phyloP scores from a whole-genome alignment of 202 grass and related monocot species.

The Carex arenaria region DNA sequence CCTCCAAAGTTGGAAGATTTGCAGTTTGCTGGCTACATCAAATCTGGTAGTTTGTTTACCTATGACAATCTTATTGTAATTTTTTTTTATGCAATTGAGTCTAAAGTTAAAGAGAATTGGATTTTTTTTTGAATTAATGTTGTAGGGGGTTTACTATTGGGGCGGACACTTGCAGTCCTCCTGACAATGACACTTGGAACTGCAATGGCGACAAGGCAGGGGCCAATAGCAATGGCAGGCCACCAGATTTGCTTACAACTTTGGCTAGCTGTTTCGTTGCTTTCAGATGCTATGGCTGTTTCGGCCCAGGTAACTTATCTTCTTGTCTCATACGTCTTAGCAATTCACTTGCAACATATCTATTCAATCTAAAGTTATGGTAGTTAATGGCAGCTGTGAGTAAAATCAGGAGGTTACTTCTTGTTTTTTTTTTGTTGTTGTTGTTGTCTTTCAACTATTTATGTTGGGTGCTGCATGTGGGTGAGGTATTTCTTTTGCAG shows the following conservation, averaged over 20 bases:
- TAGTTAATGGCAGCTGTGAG: neutral
- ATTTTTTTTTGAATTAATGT: neutral
- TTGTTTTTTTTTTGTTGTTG: neutral
- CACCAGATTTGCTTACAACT: constrained; percentile 99
- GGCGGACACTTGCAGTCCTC: constrained; percentile 79
- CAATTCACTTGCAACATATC: neutral
- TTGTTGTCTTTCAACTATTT: neutral
- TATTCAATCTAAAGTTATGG: neutral
- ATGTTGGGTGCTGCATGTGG: neutral
- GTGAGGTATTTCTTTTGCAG: neutral
- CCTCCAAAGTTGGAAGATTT: constrained; percentile 74
- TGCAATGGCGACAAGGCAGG: constrained; percentile 92
- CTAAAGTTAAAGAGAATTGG: neutral
- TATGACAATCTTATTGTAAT: constrained; percentile 19
- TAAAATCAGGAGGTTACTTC: neutral
- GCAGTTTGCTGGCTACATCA: constrained; percentile 73
- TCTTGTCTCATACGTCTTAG: neutral
- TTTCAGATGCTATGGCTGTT: constrained; percentile 87
- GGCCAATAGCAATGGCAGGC: constrained; percentile 88
- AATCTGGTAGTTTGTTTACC: constrained; percentile 65
- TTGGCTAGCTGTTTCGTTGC: constrained; percentile 94
- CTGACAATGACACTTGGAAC: constrained; percentile 91
- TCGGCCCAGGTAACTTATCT: constrained; percentile 68
- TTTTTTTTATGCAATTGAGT: neutral
- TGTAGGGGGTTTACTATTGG: constrained; percentile 84